phyloP scores from a whole-genome alignment of 768 basidiomycete species.

The Sporobolomyces phaffii region DNA sequence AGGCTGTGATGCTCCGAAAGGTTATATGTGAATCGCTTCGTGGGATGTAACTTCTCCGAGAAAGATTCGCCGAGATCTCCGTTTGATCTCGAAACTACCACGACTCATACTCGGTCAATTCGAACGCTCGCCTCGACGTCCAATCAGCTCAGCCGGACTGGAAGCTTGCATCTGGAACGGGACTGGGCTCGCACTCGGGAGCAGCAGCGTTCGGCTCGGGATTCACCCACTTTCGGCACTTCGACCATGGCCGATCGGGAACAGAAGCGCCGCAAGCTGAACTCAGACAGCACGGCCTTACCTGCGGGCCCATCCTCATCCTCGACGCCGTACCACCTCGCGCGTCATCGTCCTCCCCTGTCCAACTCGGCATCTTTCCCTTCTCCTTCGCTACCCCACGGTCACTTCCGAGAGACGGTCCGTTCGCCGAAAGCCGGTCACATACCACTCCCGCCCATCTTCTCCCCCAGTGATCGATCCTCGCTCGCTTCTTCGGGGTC shows the following conservation, averaged over 20 bases:
- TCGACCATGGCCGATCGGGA: slow-evolving; percentile 4
- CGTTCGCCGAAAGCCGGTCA: not conserved
- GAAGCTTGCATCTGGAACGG: too few species aligned
- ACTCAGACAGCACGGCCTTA: not conserved
- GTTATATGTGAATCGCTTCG: too few species aligned
- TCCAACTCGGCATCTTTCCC: not conserved
- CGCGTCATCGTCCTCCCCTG: not conserved
- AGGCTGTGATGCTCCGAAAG: too few species aligned
- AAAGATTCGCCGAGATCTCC: too few species aligned
- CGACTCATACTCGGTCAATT: too few species aligned
- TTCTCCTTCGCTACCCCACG: not conserved
- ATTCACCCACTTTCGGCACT: not conserved
- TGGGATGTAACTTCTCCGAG: too few species aligned
- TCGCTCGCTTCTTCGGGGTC: not conserved
- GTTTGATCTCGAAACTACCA: too few species aligned
- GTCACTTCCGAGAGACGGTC: not conserved
- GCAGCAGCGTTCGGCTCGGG: not conserved
- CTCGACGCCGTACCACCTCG: not conserved
- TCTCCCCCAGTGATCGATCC: not conserved
- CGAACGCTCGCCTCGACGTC: too few species aligned
- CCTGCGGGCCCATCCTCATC: not conserved
- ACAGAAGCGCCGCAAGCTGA: slow-evolving; percentile 10
- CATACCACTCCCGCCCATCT: not conserved
- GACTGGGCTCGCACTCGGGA: too few species aligned
- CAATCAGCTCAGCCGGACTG: too few species aligned